phyloP scores from a whole-genome alignment of 208 protist species.

The Crithidia expoeki region DNA sequence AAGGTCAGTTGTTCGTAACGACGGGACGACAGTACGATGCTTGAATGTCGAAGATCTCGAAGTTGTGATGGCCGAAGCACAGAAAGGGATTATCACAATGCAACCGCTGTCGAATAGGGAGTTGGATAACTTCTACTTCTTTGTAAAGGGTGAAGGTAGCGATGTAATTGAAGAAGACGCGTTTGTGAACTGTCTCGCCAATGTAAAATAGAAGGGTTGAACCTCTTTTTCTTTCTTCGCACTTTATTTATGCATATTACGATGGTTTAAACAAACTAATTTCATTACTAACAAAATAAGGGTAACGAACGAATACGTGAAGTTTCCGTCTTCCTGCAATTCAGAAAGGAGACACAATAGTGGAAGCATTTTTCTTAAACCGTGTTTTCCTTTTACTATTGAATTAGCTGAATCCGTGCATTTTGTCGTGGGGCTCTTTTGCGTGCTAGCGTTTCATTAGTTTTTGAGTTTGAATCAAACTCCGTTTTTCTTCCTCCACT shows the following conservation, averaged over 20 bases:
- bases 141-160: conserved; percentile 15
- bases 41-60: conserved; percentile 31
- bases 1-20: not conserved
- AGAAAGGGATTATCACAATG: not conserved
- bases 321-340: not conserved
- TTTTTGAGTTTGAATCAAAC: too few relatives aligned
- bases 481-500: too few relatives aligned
- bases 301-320: too few relatives aligned
- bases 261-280: too few relatives aligned
- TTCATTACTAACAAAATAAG: not conserved
- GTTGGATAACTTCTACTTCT: conserved; percentile 30
- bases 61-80: conserved; percentile 1
- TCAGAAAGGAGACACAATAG: too few relatives aligned
- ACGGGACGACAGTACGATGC: conserved; percentile 7
- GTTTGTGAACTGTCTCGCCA: conserved; percentile 23
- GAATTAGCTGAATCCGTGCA: too few relatives aligned
- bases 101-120: conserved; percentile 14
- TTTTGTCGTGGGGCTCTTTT: too few relatives aligned
- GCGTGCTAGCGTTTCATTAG: too few relatives aligned
- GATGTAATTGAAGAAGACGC: conserved; percentile 24
- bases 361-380: too few relatives aligned
- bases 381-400: too few relatives aligned
- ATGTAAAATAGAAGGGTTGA: conserved; percentile 17
- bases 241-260: not conserved
- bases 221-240: not conserved